Evolutionary conservation across 2,329 filamentous ascomycete species (phyloP), one percentile per base, ranked within the genome.

Genomic region (Stromatinia cepivora): DNA sequence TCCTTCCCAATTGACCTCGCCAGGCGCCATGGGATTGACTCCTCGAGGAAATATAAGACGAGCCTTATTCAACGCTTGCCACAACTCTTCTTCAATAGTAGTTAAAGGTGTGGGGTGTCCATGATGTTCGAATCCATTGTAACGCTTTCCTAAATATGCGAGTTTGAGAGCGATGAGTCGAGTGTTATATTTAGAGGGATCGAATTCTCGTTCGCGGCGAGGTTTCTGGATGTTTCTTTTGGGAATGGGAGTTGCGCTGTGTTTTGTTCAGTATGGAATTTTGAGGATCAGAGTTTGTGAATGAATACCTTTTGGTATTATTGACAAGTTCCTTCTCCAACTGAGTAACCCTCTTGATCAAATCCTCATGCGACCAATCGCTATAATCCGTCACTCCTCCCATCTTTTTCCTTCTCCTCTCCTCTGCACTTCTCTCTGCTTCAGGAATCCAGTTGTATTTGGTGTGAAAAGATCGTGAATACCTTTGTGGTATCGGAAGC

Each of bases 61-160:
- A 7, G 91, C 88, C 80, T 92, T 94, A 69, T 90, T 88, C 73
- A 99, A 82, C 0, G 94, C 95, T 80, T 94, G 94, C 92, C 93
- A 99, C 62, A 99, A 79, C 80, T 94, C 92, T 80, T 97, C 93
- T 80, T 99, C 95, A 72, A 99, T 91, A 0, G 93, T 94, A 7
- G 94, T 89, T 72, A 92, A 79, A 4, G 87, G 87, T 7, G 88
- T 90, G 1, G 79, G 81, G 71, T 91, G 90, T 73, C 86, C 85
- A 77, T 94, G 90, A 80, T 94, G 92, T 82, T 99, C 95, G 79
- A 93, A 96, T 1, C 95, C 95, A 80, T 95, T 94, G 80, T 98
- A 99, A 68, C 88, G 87, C 78, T 92, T 92, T 59, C 95, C 95
- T 48, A 98, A 82, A 79, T 99, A 99, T 52, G 95, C 94, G 72